A percentile compares a stretch with the other conserved stretches of the same genome.
Evolutionary conservation across 202 grass and related monocot species (phyloP).

Genomic region (Elaeis oleifera): DNA sequence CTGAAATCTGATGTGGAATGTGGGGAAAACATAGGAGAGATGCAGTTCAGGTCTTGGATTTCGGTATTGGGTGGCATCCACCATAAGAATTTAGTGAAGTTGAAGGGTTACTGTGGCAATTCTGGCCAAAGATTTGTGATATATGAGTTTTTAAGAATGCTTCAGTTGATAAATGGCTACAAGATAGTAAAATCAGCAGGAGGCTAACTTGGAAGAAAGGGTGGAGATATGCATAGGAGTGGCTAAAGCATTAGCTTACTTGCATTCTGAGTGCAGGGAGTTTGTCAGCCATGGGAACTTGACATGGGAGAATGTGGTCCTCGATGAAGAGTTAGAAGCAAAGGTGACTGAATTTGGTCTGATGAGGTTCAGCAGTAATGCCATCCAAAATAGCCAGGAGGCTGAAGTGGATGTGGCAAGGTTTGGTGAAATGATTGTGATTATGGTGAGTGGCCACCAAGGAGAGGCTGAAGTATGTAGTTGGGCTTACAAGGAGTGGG

Average conservation of each 20-base stretch:
- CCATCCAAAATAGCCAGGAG: background rate
- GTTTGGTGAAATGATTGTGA: slow-evolving; percentile 11
- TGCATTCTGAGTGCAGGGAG: slow-evolving; percentile 6
- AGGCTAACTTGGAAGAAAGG: slow-evolving; percentile 7
- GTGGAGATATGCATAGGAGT: slow-evolving; percentile 7
- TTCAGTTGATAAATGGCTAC: slow-evolving; percentile 13
- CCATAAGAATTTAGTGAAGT: slow-evolving; percentile 9
- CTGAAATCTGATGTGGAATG: background rate
- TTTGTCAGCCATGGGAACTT: slow-evolving; percentile 5
- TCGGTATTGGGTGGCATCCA: background rate
- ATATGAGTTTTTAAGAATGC: slow-evolving; percentile 4
- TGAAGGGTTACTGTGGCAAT: background rate
- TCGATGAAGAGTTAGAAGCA: slow-evolving; percentile 3
- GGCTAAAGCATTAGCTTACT: slow-evolving; percentile 5
- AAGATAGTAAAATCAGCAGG: slow-evolving; percentile 1
- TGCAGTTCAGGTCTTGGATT: slow-evolving; percentile 9
- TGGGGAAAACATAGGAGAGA: slow-evolving; percentile 5
- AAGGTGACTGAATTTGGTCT: slow-evolving; percentile 3
- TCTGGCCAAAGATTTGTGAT: background rate
- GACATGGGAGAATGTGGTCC: slow-evolving; percentile 10
- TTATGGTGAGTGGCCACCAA: slow-evolving; percentile 1
- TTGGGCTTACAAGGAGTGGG: background rate
- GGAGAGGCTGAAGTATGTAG: background rate
- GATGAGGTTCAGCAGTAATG: background rate
- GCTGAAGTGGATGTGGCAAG: background rate